Evolutionary conservation across 306 rosid genomes (phyloP).

Genomic region (Corylus americana): DNA sequence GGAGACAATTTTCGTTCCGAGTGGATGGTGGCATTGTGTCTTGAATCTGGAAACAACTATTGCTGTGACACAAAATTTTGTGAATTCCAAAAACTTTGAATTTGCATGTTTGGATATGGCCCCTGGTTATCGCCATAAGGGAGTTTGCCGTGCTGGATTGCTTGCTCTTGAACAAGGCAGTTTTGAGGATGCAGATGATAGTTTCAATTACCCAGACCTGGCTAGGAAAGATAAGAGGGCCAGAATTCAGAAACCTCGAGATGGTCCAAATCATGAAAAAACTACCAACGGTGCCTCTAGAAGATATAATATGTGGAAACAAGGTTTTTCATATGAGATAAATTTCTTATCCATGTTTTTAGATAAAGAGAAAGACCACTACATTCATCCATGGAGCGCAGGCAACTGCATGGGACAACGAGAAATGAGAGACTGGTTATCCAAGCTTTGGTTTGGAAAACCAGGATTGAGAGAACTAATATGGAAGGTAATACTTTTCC

Average conservation of each 20-base stretch:
- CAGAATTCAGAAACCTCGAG: slow-evolving; percentile 55
- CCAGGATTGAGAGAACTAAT: slow-evolving; percentile 75
- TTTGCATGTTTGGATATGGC: slow-evolving; percentile 98
- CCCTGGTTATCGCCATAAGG: slow-evolving; percentile 96
- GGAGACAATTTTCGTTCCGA: slow-evolving; percentile 94
- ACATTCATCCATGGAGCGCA: slow-evolving; percentile 79
- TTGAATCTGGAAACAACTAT: slow-evolving; percentile 87
- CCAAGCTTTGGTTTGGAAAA: slow-evolving; percentile 79
- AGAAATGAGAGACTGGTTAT: slow-evolving; percentile 94
- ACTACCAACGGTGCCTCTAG: slow-evolving; percentile 41
- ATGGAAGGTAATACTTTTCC: slow-evolving; percentile 70
- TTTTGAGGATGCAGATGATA: slow-evolving; percentile 45
- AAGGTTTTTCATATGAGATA: slow-evolving; percentile 82
- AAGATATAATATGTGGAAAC: slow-evolving; percentile 57
- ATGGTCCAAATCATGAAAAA: slow-evolving; percentile 35
- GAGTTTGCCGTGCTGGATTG: slow-evolving; percentile 94
- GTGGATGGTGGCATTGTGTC: slow-evolving; percentile 99
- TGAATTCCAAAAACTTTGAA: slow-evolving; percentile 80
- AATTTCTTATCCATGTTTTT: slow-evolving; percentile 71
- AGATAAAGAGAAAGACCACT: slow-evolving; percentile 89
- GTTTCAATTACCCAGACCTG: slow-evolving; percentile 40
- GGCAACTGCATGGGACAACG: slow-evolving; percentile 94
- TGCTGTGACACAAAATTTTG: slow-evolving; percentile 96
- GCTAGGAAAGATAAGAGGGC: slow-evolving; percentile 74
- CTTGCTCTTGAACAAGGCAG: slow-evolving; percentile 76